Percentiles rank a stretch among this genome's conserved stretches.
phyloP scores from a whole-genome alignment of 805 yeast species.

The Barnettozyma botsteinii region DNA sequence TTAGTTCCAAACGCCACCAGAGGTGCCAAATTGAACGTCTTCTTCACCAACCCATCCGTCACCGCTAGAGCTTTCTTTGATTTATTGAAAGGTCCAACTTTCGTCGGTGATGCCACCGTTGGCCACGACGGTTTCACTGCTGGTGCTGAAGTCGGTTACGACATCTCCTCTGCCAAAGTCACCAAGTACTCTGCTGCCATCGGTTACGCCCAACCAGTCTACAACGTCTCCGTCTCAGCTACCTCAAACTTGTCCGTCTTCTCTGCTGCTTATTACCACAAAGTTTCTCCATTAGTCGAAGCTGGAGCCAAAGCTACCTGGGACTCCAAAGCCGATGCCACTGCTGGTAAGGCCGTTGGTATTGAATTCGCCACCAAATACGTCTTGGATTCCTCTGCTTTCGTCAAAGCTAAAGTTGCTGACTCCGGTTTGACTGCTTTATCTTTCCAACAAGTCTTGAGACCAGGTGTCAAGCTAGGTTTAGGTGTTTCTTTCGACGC shows the following conservation, averaged over 20 bases:
- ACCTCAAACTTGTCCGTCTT: slow-evolving; percentile 81
- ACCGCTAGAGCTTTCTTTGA: slow-evolving; percentile 94
- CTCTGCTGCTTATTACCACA: slow-evolving; percentile 96
- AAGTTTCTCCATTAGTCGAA: slow-evolving; percentile 84
- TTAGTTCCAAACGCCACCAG: slow-evolving; percentile 81
- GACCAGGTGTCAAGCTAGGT: slow-evolving; percentile 96
- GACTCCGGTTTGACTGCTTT: slow-evolving; percentile 93
- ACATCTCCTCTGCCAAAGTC: slow-evolving; percentile 85
- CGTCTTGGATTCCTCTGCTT: slow-evolving; percentile 79
- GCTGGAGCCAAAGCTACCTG: slow-evolving; percentile 97
- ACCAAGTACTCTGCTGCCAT: slow-evolving; percentile 91
- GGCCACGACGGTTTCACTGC: slow-evolving; percentile 96
- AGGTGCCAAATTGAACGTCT: slow-evolving; percentile 84
- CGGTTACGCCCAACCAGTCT: slow-evolving; percentile 86
- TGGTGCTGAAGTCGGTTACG: slow-evolving; percentile 97
- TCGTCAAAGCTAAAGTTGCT: slow-evolving; percentile 94
- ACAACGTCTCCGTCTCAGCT: slow-evolving; percentile 75
- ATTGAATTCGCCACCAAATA: slow-evolving; percentile 96
- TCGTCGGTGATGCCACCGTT: slow-evolving; percentile 90
- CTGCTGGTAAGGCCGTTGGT: slow-evolving; percentile 74
- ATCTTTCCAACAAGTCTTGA: slow-evolving; percentile 89
- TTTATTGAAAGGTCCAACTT: slow-evolving; percentile 90
- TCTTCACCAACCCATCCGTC: slow-evolving; percentile 88
- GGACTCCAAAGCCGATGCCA: slow-evolving; percentile 67
- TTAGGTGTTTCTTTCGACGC: slow-evolving; percentile 97